Evolutionary conservation across 2,329 filamentous ascomycete genomes (phyloP).

Genomic region (Pezicula radicicola): DNA sequence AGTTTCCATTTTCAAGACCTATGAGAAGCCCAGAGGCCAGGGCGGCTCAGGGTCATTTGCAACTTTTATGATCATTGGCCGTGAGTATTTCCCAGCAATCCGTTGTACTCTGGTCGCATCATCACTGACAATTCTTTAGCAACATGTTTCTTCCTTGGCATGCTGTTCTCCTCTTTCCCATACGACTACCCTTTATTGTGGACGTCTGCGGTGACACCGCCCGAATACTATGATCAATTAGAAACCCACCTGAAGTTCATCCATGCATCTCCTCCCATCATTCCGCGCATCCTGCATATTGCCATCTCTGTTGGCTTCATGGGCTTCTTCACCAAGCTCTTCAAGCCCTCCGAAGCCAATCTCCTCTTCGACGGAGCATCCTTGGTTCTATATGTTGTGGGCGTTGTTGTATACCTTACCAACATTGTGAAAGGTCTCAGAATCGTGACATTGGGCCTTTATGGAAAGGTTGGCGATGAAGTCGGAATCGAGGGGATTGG

Average conservation of each 20-base stretch:
- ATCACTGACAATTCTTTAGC: conserved; percentile 43
- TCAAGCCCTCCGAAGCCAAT: conserved; percentile 89
- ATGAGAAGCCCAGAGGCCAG: conserved; percentile 28
- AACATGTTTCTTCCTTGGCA: conserved; percentile 95
- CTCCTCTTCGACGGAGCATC: conserved; percentile 85
- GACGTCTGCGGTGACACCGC: conserved; percentile 62
- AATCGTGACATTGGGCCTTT: conserved; percentile 69
- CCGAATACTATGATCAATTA: conserved; percentile 75
- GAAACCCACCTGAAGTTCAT: conserved; percentile 90
- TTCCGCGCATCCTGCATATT: conserved; percentile 91
- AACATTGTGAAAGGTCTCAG: conserved; percentile 96
- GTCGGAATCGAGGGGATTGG: conserved; percentile 67
- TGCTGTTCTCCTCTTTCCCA: conserved; percentile 93
- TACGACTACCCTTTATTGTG: conserved; percentile 93
- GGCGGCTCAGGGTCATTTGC: conserved; percentile 70
- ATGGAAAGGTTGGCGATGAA: conserved; percentile 37
- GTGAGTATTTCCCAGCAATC: conserved; percentile 49
- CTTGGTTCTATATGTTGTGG: conserved; percentile 75
- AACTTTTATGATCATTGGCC: conserved; percentile 94
- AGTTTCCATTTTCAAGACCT: conserved; percentile 28
- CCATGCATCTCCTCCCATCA: conserved; percentile 86
- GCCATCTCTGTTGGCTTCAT: conserved; percentile 83
- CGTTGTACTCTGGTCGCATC: conserved; percentile 4
- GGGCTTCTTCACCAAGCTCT: conserved; percentile 91
- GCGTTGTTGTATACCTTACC: conserved; percentile 87